These are phyloP conservation scores for Epithele typhae DNA, from an alignment of 768 basidiomycete genomes.

Conservation along the genomic window DNA sequence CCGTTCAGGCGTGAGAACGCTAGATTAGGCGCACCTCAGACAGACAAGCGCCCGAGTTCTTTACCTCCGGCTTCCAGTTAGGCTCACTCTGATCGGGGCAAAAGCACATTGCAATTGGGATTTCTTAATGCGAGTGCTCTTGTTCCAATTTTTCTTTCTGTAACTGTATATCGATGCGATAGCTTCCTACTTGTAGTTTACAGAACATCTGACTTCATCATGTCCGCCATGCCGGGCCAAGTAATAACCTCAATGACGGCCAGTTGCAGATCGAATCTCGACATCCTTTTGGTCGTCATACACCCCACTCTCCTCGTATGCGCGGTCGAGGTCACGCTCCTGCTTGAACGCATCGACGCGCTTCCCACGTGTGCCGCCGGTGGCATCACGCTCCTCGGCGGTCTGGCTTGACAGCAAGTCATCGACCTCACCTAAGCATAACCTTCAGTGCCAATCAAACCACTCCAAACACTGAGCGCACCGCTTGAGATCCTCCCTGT, in stretches of 20 bases:
- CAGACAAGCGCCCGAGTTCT: too few relatives aligned
- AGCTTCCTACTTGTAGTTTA: background rate
- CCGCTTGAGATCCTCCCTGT: constrained; percentile 19
- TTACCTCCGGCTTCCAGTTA: too few relatives aligned
- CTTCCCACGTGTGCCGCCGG: constrained; percentile 20
- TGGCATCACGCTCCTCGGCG: constrained; percentile 15
- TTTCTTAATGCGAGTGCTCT: too few relatives aligned
- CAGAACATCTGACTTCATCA: too few relatives aligned
- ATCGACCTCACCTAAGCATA: constrained; percentile 19
- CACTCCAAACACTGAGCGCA: constrained; percentile 1
- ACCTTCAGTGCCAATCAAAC: too few relatives aligned
- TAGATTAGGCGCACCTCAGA: too few relatives aligned
- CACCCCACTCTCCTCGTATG: constrained; percentile 13
- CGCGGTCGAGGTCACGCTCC: constrained; percentile 20
- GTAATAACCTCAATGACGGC: background rate
- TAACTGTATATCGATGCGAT: background rate
- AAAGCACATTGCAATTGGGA: too few relatives aligned
- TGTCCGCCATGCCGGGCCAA: background rate
- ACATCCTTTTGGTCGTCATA: constrained; percentile 16
- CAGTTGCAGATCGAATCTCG: constrained; percentile 17
- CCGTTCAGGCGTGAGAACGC: background rate
- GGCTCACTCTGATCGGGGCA: too few relatives aligned
- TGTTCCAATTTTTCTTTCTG: too few relatives aligned
- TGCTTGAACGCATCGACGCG: constrained; percentile 23
- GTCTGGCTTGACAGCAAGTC: constrained; percentile 15